A percentile compares a stretch with the other conserved stretches of the same genome.
Conservation (phyloP, 2,329 filamentous ascomycete species). For the Rutstroemia sp. region DNA sequence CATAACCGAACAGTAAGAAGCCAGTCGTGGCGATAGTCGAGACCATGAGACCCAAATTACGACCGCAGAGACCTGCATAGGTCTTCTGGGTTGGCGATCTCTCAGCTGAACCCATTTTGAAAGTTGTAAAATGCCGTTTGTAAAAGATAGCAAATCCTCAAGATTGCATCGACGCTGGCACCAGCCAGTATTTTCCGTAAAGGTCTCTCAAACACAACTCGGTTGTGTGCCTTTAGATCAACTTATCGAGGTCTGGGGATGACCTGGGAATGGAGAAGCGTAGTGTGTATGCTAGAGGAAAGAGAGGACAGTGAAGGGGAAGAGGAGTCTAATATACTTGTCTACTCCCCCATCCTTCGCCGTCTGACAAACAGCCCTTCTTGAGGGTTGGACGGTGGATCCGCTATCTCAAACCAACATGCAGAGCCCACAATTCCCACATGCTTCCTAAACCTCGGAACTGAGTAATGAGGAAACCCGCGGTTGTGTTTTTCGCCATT, state of each 20-base stretch:
- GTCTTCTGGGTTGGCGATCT: slow-evolving; percentile 9
- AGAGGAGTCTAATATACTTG: slow-evolving; percentile 4
- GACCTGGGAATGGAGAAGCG: background rate
- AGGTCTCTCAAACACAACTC: slow-evolving; percentile 2
- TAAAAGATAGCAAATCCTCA: background rate
- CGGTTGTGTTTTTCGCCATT: background rate
- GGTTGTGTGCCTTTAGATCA: background rate
- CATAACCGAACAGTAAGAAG: slow-evolving; percentile 83
- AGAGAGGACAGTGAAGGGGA: background rate
- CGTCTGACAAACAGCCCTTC: background rate
- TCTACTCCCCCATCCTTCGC: slow-evolving; percentile 2
- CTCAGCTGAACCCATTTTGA: background rate
- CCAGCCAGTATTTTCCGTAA: slow-evolving; percentile 5
- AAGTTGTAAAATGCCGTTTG: background rate
- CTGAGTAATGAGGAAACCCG: slow-evolving; percentile 1
- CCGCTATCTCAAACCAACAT: background rate
- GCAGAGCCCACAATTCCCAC: slow-evolving; percentile 2
- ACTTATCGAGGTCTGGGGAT: slow-evolving; percentile 1
- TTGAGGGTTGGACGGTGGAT: background rate
- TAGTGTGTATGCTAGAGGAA: background rate
- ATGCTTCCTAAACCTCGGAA: slow-evolving; percentile 7
- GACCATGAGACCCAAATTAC: slow-evolving; percentile 60
- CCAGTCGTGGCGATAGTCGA: slow-evolving; percentile 66
- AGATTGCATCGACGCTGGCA: slow-evolving; percentile 2
- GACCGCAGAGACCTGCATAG: slow-evolving; percentile 56